These are phyloP conservation scores for Hemerocallis citrina DNA, from an alignment of 106 monocot genomes.

Conservation along the genomic window DNA sequence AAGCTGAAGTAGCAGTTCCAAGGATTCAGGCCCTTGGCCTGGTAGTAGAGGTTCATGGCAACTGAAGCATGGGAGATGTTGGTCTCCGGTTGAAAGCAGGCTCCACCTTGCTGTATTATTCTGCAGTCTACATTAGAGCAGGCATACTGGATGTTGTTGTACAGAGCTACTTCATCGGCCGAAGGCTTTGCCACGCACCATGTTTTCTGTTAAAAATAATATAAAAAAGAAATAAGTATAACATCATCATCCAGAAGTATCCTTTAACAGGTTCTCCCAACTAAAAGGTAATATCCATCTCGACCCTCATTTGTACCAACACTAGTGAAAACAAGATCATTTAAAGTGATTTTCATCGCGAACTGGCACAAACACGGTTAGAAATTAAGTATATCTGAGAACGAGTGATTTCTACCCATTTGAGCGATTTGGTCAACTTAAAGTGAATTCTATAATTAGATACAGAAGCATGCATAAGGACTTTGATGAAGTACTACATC, in stretches of 20 bases:
- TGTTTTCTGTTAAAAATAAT: slow-evolving; percentile 1
- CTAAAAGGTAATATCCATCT: too few species aligned
- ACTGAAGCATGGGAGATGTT: slow-evolving; percentile 28
- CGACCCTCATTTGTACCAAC: too few species aligned
- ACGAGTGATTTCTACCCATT: too few species aligned
- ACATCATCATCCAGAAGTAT: too few species aligned
- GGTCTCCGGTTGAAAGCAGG: slow-evolving; percentile 24
- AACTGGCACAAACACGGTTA: too few species aligned
- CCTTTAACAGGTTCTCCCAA: too few species aligned
- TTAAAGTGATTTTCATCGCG: too few species aligned
- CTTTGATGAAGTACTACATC: too few species aligned
- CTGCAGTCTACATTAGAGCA: slow-evolving; percentile 24
- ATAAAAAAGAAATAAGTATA: not conserved
- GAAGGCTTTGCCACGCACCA: slow-evolving; percentile 41
- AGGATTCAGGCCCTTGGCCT: slow-evolving; percentile 18
- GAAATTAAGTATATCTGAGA: too few species aligned
- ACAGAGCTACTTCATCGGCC: slow-evolving; percentile 10
- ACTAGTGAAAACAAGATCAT: too few species aligned
- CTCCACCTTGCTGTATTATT: slow-evolving; percentile 11
- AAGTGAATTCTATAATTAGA: not conserved
- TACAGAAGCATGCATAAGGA: too few species aligned
- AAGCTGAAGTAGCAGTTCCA: slow-evolving; percentile 28
- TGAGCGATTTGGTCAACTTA: too few species aligned
- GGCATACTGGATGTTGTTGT: slow-evolving; percentile 19
- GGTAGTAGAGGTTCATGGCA: slow-evolving; percentile 34